Percentiles rank a stretch among this genome's conserved stretches.
Evolutionary conservation across 2,329 filamentous ascomycete species (phyloP).

Genomic region (Fusarium begoniae): DNA sequence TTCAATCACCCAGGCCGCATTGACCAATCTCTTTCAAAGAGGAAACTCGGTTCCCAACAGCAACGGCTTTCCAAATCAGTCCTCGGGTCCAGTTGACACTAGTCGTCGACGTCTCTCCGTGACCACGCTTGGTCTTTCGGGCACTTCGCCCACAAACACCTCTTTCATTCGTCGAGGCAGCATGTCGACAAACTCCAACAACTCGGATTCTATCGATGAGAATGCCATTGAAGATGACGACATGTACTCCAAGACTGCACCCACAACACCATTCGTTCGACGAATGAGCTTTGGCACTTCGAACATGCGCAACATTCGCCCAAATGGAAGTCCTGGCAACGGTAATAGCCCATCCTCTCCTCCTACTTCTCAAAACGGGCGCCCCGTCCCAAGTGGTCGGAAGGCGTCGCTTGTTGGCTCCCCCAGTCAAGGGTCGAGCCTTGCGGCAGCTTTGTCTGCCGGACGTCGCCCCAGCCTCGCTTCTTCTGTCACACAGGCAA

Average conservation of each 20-base stretch:
- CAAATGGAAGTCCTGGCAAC: slow-evolving; percentile 69
- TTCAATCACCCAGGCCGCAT: slow-evolving; percentile 65
- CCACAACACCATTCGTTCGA: slow-evolving; percentile 79
- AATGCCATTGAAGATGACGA: slow-evolving; percentile 77
- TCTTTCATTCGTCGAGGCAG: slow-evolving; percentile 70
- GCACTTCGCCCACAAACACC: slow-evolving; percentile 69
- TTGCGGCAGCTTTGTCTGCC: slow-evolving; percentile 47
- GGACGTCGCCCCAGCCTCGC: slow-evolving; percentile 51
- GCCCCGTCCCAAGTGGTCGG: slow-evolving; percentile 45
- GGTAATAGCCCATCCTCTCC: slow-evolving; percentile 64
- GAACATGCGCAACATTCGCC: slow-evolving; percentile 68
- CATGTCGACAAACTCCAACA: slow-evolving; percentile 69
- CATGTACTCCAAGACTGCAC: slow-evolving; percentile 64
- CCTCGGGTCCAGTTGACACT: slow-evolving; percentile 59
- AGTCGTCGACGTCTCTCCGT: slow-evolving; percentile 77
- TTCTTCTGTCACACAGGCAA: slow-evolving; percentile 61
- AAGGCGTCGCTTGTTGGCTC: slow-evolving; percentile 41
- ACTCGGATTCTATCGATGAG: slow-evolving; percentile 73
- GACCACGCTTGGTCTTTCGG: slow-evolving; percentile 77
- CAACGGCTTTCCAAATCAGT: slow-evolving; percentile 53
- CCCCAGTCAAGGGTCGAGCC: slow-evolving; percentile 42
- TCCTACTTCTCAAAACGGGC: slow-evolving; percentile 47
- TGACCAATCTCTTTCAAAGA: slow-evolving; percentile 68
- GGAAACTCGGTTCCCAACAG: slow-evolving; percentile 60
- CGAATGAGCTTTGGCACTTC: slow-evolving; percentile 91